Base-by-base conservation (phyloP, 805 yeast species). In the Starmerella gropengiesseri region DNA sequence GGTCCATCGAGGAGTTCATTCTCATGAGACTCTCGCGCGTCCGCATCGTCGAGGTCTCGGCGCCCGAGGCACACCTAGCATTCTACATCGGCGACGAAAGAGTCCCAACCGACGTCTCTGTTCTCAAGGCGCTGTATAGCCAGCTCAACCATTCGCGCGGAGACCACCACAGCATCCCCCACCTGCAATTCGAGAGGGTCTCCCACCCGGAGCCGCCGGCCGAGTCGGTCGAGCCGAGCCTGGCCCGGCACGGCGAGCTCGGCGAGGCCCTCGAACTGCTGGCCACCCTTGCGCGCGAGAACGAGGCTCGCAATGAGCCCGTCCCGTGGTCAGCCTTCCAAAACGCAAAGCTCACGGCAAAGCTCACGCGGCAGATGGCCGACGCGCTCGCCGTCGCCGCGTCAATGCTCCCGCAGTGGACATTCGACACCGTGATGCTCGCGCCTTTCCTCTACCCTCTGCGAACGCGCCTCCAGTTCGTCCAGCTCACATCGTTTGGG, bases 401-500 rank as follows among this genome's bases (percentile, higher is more conserved):
- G 57, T 91, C 89, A 0, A 73, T 82, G 2, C 58, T 89, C 31
- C 97, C 97, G 0, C 73, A 73, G 7, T 89, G 97, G 97, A 71
- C 80, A 17, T 71, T 81, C 27, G 71, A 73, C 45, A 63, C 85
- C n/a, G 77, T 94, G 0, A 69, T 78, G 41, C 69, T 74, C 16
- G 85, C 71, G 53, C 84, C 94, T 11, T 89, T 89, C 53, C 56
- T 89, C 34, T 84, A 84, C 55, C 95, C 97, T 0, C 63, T 89
- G 33, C 91, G 79, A 39, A 75, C 91, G 0, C 70, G 96, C 45
- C 67, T 81, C 32, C 72, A 77, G 49, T 85, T 83, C 54, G 61
- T 89, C 43, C 89, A 82, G 51, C 77, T 87, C 7, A 84, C 95
- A 0, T 86, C 96, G 0, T 87, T 82, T 64, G 97, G 97, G 0